Evolutionary conservation across 495 filamentous ascomycete genomes (phyloP), one percentile per base, ranked within the genome.

Genomic region (Chaetomium fimeti): DNA sequence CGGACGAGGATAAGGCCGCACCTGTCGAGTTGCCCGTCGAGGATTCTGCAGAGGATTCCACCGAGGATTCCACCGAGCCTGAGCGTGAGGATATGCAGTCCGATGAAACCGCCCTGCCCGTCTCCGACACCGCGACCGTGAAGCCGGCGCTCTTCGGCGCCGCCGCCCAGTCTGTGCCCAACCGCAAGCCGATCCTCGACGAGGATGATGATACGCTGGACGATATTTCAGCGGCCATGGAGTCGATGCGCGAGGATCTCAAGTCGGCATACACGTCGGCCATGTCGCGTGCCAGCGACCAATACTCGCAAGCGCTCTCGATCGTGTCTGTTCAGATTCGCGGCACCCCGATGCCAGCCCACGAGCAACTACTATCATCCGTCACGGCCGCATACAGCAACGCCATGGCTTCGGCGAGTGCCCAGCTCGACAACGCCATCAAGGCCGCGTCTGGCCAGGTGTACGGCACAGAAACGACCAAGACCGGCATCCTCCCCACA

Each of bases 321-420:
- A 79, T 82, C n/a, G 77, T 88, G 2, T 87, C 87, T 3, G 83
- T 78, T 13, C 83, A 90, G 68, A 79, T 92, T 53, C 82, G 83
- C n/a, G 88, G 88, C 29, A 84, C 83, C 22, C 85, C 85, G 22
- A 75, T 82, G 57, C 85, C 87, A 45, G 83, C 85, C 16, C 85
- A 91, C 62, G 74, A 80, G 48, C 74, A 87, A 60, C 80, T 91
- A 76, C 76, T 90, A 3, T 81, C 86, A 24, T 89, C 88, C 0
- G 82, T 90, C 42, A 87, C 89, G 27, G 80, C 78, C 12, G 89
- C 84, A 9, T 92, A 91, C 72, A 88, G 87, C 32, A 83, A 82
- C 27, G 85, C 88, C 5, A 69, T 89, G 58, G 80, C 79, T 2
- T 82, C 85, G 16, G 89, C 88, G 11, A 88, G 82, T 67, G 78